These are phyloP conservation scores for Rhynchospora breviuscula DNA, from an alignment of 176 grass and related monocot species.

Conservation along the genomic window DNA sequence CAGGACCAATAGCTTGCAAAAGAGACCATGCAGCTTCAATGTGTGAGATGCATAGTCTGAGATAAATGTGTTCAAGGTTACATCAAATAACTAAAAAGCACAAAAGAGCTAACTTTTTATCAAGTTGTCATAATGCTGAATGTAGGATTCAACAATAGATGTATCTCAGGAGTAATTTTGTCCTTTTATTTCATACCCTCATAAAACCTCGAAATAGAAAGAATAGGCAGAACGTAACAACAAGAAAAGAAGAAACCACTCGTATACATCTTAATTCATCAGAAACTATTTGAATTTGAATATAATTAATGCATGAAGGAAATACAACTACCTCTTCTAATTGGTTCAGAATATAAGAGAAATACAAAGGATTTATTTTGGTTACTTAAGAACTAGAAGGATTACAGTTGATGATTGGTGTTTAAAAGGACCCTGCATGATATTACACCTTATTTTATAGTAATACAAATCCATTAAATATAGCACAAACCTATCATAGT, in stretches of 20 bases:
- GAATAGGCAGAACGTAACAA: neutral
- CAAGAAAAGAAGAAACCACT: neutral
- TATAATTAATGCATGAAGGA: neutral
- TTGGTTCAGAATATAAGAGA: neutral
- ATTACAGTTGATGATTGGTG: neutral
- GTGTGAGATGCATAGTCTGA: constrained; percentile 61
- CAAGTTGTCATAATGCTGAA: neutral
- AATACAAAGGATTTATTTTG: neutral
- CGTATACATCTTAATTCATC: neutral
- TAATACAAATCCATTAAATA: constrained; percentile 14
- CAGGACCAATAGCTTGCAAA: constrained; percentile 48
- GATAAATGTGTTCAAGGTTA: constrained; percentile 17
- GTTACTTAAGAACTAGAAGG: neutral
- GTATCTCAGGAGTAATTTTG: neutral
- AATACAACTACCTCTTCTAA: neutral
- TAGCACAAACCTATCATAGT: constrained; percentile 59
- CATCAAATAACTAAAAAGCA: neutral
- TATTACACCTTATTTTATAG: neutral
- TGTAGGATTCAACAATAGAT: neutral
- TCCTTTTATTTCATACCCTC: neutral
- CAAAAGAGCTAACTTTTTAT: neutral
- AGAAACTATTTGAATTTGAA: neutral
- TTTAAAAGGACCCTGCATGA: neutral
- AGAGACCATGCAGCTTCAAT: constrained; percentile 81
- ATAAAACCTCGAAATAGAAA: neutral